Percentiles rank a stretch among this genome's conserved stretches.
These are phyloP conservation scores for Pyricularia pennisetigena DNA, from an alignment of 2,329 filamentous ascomycete genomes.

Conservation along the genomic window DNA sequence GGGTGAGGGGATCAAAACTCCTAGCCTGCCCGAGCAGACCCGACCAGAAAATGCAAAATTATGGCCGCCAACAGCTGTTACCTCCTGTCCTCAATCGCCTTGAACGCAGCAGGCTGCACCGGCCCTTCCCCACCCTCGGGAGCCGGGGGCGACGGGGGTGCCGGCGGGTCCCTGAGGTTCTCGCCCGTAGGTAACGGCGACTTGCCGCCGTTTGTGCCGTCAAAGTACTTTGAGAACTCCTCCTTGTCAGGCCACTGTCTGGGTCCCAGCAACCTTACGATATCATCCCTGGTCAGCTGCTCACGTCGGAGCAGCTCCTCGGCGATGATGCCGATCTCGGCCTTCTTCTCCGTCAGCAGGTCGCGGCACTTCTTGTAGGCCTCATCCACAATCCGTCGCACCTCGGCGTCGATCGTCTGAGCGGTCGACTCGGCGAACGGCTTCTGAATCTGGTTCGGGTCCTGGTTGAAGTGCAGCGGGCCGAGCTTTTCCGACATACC, in stretches of 20 bases:
- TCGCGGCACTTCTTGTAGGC: conserved; percentile 87
- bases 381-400: conserved; percentile 82
- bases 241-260: conserved; percentile 76
- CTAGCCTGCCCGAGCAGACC: neutral
- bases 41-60: neutral
- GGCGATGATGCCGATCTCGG: conserved; percentile 78
- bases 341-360: conserved; percentile 75
- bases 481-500: conserved; percentile 95
- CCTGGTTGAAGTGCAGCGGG: conserved; percentile 78
- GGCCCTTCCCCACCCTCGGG: neutral
- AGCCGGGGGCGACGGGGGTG: neutral
- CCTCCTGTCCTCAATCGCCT: neutral
- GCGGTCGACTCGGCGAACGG: conserved; percentile 94
- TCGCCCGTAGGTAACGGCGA: conserved; percentile 39
- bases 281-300: conserved; percentile 81
- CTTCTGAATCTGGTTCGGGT: conserved; percentile 73
- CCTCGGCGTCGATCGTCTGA: conserved; percentile 83
- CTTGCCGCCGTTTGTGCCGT: conserved; percentile 42
- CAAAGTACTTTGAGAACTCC: conserved; percentile 94
- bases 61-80: neutral
- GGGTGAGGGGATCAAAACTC: neutral
- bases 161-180: conserved; percentile 19
- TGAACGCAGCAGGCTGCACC: neutral
- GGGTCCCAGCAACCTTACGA: conserved; percentile 78
- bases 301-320: conserved; percentile 92